Conservation (phyloP, 371 early-diverging fungal genomes). For the Syncephalastrum contaminatum region DNA sequence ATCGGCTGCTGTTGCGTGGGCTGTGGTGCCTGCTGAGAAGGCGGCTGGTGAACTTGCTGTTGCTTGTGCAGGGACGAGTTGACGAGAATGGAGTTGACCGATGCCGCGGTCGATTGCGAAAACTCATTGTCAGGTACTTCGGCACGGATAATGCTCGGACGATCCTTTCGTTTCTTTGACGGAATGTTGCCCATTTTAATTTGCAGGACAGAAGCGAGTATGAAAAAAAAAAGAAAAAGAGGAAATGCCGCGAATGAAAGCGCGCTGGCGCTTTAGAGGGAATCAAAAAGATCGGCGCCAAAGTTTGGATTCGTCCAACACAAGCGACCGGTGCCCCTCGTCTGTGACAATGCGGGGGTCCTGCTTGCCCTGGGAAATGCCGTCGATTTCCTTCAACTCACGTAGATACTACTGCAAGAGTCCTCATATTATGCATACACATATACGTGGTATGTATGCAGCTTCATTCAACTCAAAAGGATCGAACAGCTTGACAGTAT, state of each 20-base stretch:
- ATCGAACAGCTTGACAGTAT: too few relatives aligned
- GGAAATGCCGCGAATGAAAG: conserved; percentile 2
- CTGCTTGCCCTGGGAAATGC: too few relatives aligned
- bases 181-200: conserved; percentile 22
- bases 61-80: conserved; percentile 11
- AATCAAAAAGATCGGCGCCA: conserved; percentile 1
- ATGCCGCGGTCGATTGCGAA: conserved; percentile 36
- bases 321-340: too few relatives aligned
- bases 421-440: too few relatives aligned
- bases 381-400: too few relatives aligned
- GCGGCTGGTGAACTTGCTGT: conserved; percentile 8
- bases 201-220: conserved; percentile 12
- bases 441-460: too few relatives aligned
- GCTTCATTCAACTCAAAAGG: too few relatives aligned
- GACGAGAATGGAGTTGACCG: conserved; percentile 41
- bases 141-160: conserved; percentile 38
- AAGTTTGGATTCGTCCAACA: too few relatives aligned
- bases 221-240: conserved; percentile 10
- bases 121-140: conserved; percentile 41
- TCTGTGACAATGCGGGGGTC: too few relatives aligned
- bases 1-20: conserved; percentile 7
- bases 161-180: conserved; percentile 37
- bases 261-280: background rate
- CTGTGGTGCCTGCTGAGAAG: conserved; percentile 7
- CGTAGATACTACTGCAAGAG: too few relatives aligned